Evolutionary conservation across 345 rosid species (phyloP).

Genomic region (Erucastrum elatum): DNA sequence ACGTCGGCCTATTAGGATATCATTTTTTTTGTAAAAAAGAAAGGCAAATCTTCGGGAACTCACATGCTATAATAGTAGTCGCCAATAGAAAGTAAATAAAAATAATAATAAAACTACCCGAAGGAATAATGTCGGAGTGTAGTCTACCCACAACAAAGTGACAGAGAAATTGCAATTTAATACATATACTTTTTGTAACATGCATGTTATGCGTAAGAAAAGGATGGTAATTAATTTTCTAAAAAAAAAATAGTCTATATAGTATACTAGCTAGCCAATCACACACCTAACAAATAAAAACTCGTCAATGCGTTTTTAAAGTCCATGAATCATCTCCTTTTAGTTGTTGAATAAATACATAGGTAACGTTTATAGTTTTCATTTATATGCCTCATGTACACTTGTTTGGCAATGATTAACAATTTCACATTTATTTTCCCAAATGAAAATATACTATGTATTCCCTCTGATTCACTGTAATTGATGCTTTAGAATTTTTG

Average conservation of each 20-base stretch:
- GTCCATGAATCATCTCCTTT: conserved; percentile 36
- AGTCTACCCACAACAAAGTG: conserved; percentile 39
- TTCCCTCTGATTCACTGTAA: no score
- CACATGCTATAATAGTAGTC: conserved; percentile 40
- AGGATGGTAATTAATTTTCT: not conserved
- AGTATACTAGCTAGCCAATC: conserved; percentile 18
- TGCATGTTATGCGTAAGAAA: conserved; percentile 30
- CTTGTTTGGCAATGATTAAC: not conserved
- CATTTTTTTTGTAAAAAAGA: conserved; percentile 2
- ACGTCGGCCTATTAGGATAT: conserved; percentile 32
- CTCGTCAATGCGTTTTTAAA: conserved; percentile 20
- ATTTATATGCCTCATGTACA: not conserved
- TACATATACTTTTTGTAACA: conserved; percentile 5
- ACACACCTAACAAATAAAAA: conserved; percentile 25
- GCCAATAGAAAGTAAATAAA: conserved; percentile 26
- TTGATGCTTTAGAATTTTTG: no score
- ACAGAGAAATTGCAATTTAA: conserved; percentile 19
- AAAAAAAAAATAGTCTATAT: not conserved
- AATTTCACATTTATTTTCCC: not conserved
- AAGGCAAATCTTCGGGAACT: conserved; percentile 35
- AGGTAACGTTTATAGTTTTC: not conserved
- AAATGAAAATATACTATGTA: not conserved
- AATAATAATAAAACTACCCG: conserved; percentile 7
- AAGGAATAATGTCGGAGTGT: conserved; percentile 35
- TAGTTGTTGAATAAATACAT: conserved; percentile 23